Percentiles rank a stretch among this genome's conserved stretches.
Conservation (phyloP, 2,329 filamentous ascomycete genomes). For the Xylariaceae sp. region DNA sequence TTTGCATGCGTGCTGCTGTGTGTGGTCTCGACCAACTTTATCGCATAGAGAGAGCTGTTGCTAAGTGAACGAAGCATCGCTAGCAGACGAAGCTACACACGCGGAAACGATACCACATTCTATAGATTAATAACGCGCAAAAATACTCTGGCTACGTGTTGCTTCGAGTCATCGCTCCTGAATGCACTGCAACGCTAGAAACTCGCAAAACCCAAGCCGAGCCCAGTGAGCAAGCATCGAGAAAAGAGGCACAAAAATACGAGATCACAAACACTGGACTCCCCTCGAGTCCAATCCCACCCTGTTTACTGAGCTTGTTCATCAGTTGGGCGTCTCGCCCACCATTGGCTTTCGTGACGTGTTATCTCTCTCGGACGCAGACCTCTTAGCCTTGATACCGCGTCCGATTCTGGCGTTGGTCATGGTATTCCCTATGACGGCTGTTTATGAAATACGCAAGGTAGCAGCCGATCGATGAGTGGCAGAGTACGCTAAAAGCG, state of each 20-base stretch:
- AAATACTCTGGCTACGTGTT: neutral
- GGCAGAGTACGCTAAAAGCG: conserved; percentile 39
- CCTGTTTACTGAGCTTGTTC: conserved; percentile 4
- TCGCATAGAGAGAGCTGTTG: too few species aligned
- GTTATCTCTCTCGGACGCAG: neutral
- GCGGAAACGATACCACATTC: neutral
- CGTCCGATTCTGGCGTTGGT: conserved; percentile 53
- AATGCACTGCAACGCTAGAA: conserved; percentile 12
- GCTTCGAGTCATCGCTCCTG: conserved; percentile 1
- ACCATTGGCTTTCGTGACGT: neutral
- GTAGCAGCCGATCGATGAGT: conserved; percentile 31
- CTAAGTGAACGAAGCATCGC: too few species aligned
- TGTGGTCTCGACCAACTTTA: too few species aligned
- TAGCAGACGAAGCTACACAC: conserved; percentile 6
- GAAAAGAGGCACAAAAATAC: neutral
- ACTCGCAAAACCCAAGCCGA: neutral
- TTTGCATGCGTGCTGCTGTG: too few species aligned
- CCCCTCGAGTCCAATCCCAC: neutral
- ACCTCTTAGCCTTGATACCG: neutral
- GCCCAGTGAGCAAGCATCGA: neutral
- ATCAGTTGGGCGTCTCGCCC: neutral
- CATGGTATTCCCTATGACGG: conserved; percentile 70
- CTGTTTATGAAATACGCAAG: conserved; percentile 65
- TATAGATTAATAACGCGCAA: neutral
- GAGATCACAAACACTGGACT: neutral